These are phyloP conservation scores for Monosporozyma servazzii DNA, from an alignment of 805 yeast genomes.

Conservation along the genomic window DNA sequence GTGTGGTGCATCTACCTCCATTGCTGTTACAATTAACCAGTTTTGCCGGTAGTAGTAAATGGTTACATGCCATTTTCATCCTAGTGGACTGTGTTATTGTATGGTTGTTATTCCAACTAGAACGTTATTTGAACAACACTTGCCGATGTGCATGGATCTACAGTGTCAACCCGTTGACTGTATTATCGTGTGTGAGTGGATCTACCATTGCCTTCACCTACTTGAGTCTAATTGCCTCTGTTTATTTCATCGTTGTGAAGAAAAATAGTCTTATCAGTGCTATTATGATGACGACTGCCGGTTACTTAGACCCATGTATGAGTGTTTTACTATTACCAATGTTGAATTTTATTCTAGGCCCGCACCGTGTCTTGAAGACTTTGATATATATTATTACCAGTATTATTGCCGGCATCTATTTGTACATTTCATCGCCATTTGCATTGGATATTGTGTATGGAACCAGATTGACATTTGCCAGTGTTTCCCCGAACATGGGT, in stretches of 20 bases:
- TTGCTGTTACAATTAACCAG: constrained; percentile 30
- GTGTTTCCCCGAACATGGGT: constrained; percentile 83
- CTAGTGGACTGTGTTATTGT: constrained; percentile 52
- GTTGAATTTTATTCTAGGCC: constrained; percentile 1
- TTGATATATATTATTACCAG: constrained; percentile 30
- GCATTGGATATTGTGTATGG: constrained; percentile 31
- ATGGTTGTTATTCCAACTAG: constrained; percentile 34
- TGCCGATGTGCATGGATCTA: constrained; percentile 34
- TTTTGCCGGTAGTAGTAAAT: neutral
- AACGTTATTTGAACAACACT: constrained; percentile 13
- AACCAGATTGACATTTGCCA: constrained; percentile 48
- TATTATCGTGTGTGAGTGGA: constrained; percentile 57
- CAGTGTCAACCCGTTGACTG: constrained; percentile 71
- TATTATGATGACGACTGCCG: constrained; percentile 37
- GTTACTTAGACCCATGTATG: constrained; percentile 58
- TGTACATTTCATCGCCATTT: neutral
- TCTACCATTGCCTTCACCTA: constrained; percentile 58
- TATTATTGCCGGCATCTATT: constrained; percentile 15
- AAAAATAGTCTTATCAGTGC: constrained; percentile 27
- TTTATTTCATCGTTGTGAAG: constrained; percentile 36
- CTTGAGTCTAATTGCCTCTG: constrained; percentile 41
- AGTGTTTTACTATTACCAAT: constrained; percentile 49
- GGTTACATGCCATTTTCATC: constrained; percentile 36
- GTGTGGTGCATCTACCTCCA: constrained; percentile 82
- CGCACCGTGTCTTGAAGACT: neutral